Evolutionary conservation across 208 protist genomes (phyloP).

Genomic region (Acanthamoeba quina): DNA sequence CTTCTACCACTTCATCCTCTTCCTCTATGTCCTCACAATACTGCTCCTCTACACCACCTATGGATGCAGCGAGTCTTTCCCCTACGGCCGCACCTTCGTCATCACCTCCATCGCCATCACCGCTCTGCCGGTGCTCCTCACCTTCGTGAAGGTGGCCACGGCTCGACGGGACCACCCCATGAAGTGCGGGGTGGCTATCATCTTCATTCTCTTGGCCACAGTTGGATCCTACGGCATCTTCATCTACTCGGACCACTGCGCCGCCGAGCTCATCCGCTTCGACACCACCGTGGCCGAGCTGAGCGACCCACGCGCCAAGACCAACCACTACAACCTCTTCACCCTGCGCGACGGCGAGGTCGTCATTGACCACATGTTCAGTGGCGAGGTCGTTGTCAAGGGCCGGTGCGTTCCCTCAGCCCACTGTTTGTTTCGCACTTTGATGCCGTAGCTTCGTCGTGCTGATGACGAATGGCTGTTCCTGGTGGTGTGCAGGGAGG

Average conservation of each 20-base stretch:
- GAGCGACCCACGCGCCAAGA: conserved; percentile 10
- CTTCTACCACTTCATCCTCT: conserved; percentile 74
- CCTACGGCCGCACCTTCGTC: conserved; percentile 41
- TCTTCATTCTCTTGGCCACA: conserved; percentile 41
- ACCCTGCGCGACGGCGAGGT: conserved; percentile 62
- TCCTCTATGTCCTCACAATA: conserved; percentile 59
- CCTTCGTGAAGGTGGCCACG: conserved; percentile 39
- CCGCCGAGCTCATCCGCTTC: conserved; percentile 9
- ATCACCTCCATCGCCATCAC: conserved; percentile 30
- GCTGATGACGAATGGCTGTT: neutral
- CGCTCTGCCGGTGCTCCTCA: conserved; percentile 32
- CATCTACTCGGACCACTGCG: conserved; percentile 68
- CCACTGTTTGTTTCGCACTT: neutral
- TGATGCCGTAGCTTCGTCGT: neutral
- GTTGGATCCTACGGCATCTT: conserved; percentile 3
- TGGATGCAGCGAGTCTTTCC: conserved; percentile 28
- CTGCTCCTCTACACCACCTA: conserved; percentile 67
- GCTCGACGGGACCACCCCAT: neutral
- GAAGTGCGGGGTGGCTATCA: conserved; percentile 5
- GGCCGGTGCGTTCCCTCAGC: neutral
- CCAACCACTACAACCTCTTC: conserved; percentile 61
- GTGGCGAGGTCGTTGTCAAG: neutral
- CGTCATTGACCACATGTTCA: neutral
- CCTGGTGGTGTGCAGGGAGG: neutral
- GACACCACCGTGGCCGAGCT: conserved; percentile 39